Conservation (phyloP, 768 basidiomycete genomes). For the Chlorophyllum brunneum region DNA sequence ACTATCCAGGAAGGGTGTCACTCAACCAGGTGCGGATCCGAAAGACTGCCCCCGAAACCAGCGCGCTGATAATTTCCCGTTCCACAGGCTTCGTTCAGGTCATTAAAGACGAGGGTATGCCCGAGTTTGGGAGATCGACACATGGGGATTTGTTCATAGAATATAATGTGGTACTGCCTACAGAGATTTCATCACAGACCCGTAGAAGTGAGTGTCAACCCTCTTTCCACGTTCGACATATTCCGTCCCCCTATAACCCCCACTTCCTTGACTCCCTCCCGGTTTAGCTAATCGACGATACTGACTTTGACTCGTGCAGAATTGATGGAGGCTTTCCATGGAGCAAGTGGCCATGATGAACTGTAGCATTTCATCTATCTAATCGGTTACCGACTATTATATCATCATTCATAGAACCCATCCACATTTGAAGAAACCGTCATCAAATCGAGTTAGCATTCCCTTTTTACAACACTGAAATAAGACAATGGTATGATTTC, state of each 20-base stretch:
- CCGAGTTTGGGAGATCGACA: slow-evolving; percentile 52
- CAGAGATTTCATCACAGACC: slow-evolving; percentile 60
- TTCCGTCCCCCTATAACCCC: background rate
- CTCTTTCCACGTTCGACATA: background rate
- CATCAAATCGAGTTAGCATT: too few relatives aligned
- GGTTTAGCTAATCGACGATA: background rate
- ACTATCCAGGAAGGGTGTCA: slow-evolving; percentile 72
- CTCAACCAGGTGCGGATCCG: slow-evolving; percentile 73
- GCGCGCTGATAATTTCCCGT: background rate
- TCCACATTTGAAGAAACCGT: background rate
- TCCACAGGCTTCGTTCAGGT: slow-evolving; percentile 77
- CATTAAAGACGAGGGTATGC: slow-evolving; percentile 89
- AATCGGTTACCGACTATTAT: slow-evolving; percentile 18
- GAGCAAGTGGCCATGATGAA: slow-evolving; percentile 37
- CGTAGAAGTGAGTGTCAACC: slow-evolving; percentile 63
- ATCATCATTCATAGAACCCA: slow-evolving; percentile 11
- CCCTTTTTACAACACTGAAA: too few relatives aligned
- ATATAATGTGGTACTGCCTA: slow-evolving; percentile 88
- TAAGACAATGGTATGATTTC: too few relatives aligned
- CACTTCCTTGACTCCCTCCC: background rate
- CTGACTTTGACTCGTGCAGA: slow-evolving; percentile 33
- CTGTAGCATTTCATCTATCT: slow-evolving; percentile 26
- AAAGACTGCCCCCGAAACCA: background rate
- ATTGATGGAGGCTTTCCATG: slow-evolving; percentile 50
- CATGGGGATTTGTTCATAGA: slow-evolving; percentile 89